Percentiles rank a stretch among this genome's conserved stretches.
phyloP scores from a whole-genome alignment of 495 filamentous ascomycete species.

The Pseudomonodictys pantanalensis region DNA sequence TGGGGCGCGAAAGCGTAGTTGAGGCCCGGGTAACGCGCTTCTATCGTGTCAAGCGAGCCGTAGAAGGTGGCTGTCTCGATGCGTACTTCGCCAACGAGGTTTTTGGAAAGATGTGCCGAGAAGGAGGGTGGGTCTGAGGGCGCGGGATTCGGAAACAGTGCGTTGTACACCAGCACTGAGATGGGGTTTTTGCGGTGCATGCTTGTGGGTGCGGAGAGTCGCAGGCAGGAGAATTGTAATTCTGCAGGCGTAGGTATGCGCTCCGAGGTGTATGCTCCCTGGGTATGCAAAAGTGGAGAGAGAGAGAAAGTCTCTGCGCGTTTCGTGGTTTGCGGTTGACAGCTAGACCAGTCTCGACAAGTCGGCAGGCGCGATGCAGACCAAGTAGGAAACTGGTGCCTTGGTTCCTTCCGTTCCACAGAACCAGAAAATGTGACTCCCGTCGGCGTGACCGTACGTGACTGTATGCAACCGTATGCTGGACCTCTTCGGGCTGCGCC shows the following conservation, averaged over 20 bases:
- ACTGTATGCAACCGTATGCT: no score
- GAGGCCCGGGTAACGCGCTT: conserved; percentile 87
- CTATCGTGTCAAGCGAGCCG: conserved; percentile 75
- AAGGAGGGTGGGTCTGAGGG: conserved; percentile 57
- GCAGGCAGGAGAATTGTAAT: neutral
- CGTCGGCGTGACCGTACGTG: no score
- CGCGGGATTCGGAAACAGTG: conserved; percentile 57
- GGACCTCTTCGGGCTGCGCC: neutral
- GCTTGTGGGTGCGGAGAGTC: conserved; percentile 11
- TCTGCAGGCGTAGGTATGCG: neutral
- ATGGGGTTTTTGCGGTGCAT: conserved; percentile 62
- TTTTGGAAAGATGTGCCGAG: conserved; percentile 56
- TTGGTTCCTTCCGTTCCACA: no score
- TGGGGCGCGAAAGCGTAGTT: conserved; percentile 81
- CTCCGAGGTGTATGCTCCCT: no score
- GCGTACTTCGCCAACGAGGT: conserved; percentile 86
- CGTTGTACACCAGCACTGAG: conserved; percentile 54
- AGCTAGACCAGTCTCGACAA: no score
- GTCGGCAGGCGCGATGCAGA: no score
- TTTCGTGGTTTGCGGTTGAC: no score
- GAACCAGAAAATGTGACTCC: no score
- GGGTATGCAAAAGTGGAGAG: no score
- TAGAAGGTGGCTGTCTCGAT: conserved; percentile 83
- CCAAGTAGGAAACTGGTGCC: no score
- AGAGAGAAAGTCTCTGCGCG: no score